Conservation (phyloP, 257 asterid genomes). For the Solanum appendiculatum region DNA sequence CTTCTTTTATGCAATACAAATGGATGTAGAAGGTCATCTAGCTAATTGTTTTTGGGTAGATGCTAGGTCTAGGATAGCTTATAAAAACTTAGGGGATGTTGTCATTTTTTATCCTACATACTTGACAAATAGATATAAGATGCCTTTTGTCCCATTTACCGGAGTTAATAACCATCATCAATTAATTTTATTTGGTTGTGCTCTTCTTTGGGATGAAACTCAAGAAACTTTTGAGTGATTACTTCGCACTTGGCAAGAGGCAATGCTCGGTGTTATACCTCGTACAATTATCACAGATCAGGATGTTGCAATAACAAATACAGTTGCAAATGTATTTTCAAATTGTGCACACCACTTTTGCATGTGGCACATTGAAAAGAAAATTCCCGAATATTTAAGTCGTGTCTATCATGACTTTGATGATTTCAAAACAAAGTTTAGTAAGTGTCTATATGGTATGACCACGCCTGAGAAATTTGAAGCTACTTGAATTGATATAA, state of each 20-base stretch:
- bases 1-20: not conserved
- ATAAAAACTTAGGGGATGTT: not conserved
- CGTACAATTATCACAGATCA: not conserved
- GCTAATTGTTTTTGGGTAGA: not conserved
- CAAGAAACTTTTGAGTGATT: not conserved
- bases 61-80: not conserved
- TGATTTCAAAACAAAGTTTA: not conserved
- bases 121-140: not conserved
- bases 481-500: not conserved
- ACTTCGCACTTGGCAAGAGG: not conserved
- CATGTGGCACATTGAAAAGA: not conserved
- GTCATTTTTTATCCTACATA: not conserved
- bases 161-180: slow-evolving; percentile 6
- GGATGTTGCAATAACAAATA: not conserved
- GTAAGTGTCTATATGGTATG: not conserved
- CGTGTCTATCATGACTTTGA: not conserved
- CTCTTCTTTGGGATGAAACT: slow-evolving; percentile 6
- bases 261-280: not conserved
- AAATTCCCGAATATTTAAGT: not conserved
- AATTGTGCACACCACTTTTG: not conserved
- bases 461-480: not conserved
- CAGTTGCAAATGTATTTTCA: not conserved
- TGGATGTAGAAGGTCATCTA: not conserved
- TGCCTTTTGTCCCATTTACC: not conserved
- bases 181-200: slow-evolving; percentile 1